Base-by-base conservation (phyloP, 306 rosid species). In the Lathyrus oleraceus region DNA sequence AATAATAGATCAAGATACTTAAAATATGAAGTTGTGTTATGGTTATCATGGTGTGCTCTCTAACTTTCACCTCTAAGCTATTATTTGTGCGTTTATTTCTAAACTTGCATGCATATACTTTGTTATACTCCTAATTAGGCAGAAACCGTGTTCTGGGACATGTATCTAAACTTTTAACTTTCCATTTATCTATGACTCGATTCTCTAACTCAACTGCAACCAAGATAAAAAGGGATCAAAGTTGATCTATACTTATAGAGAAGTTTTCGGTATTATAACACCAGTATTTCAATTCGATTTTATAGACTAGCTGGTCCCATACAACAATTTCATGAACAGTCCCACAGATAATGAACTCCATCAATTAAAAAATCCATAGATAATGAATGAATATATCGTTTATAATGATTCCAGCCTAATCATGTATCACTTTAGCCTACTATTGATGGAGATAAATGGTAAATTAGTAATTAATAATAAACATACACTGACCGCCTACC, bases 401-500 rank as follows among this genome's bases (percentile, higher is more conserved):
- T 28, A 51, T 36, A 21, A 44, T 47, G 32, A 38, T 23, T 42
- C 17, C 8, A 3, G 19, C 32, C 5, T 13, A 36, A 35, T 28
- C 58, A 30, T 59, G 16, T 52, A 19, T 62, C 21, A 75, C 8
- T 77, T 40, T 44, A 38, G 72, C 19, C 52, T 47, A 57, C 56
- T 54, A 54, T 42, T 61, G 17, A 67, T 27, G 47, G 35, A 7
- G 61, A 35, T 30, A 40, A 51, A 63, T 35, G 61, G 60, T 32
- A 9, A 81, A 69, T 57, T 27, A 47, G 10, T 57, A 21, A 56
- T 14, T 56, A 57, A 57, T n/a, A 3, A 30, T n/a, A 63, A 67
- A 54, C 44, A 53, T 21, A 32, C 19, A 45, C 56, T 36, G 27
- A 49, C 63, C 35, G 44, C 52, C 27, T 44, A 90, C 97, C 96